phyloP scores from a whole-genome alignment of 1,139 yeast species.

The Debaryomycetaceae sp. region DNA sequence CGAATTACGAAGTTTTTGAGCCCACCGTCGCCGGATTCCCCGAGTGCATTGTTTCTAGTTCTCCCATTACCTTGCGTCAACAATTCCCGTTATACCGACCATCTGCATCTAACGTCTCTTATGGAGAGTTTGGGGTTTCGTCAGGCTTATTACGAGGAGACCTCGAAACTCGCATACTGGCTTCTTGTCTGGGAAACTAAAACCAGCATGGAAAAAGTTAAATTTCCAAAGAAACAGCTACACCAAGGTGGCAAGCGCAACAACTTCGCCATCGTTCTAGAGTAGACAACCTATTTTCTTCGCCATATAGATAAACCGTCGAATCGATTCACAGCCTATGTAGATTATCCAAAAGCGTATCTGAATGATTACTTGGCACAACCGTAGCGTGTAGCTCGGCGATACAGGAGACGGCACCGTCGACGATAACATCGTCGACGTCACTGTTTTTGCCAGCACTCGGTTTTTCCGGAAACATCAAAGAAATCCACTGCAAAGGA shows the following conservation, averaged over 20 bases:
- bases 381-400: too few relatives aligned
- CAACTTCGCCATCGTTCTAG: conserved; percentile 52
- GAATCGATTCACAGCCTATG: too few relatives aligned
- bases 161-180: conserved; percentile 79
- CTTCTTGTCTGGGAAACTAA: conserved; percentile 51
- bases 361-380: too few relatives aligned
- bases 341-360: too few relatives aligned
- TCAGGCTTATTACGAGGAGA: conserved; percentile 46
- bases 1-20: conserved; percentile 58
- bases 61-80: conserved; percentile 82
- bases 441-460: too few relatives aligned
- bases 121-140: conserved; percentile 60
- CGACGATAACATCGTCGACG: too few relatives aligned
- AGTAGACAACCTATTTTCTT: background rate
- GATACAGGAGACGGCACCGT: too few relatives aligned
- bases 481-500: too few relatives aligned
- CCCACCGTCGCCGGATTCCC: conserved; percentile 17
- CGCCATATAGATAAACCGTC: too few relatives aligned
- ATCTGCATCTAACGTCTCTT: conserved; percentile 39
- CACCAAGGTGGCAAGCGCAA: conserved; percentile 54
- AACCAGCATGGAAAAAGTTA: conserved; percentile 5
- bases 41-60: conserved; percentile 62
- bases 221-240: conserved; percentile 43
- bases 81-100: conserved; percentile 76
- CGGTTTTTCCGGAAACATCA: too few relatives aligned